Conservation (phyloP, 2,329 filamentous ascomycete species). For the Stemphylium lycopersici region DNA sequence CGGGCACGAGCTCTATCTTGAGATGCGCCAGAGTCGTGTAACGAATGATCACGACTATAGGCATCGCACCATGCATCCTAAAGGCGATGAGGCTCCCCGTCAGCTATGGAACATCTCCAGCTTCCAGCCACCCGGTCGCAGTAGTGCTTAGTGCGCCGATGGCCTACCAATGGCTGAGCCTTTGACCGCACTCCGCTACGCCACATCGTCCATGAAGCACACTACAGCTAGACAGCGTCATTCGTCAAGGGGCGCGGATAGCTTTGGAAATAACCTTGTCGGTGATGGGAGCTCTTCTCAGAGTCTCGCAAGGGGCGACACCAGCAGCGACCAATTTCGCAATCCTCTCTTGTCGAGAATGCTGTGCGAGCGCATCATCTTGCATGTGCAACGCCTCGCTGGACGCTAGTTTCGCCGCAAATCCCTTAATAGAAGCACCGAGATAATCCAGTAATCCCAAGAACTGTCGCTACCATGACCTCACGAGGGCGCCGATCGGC, state of each 20-base stretch:
- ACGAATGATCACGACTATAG: no score
- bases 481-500: slow-evolving; percentile 23
- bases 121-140: slow-evolving; percentile 1
- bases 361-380: neutral
- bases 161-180: neutral
- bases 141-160: slow-evolving; percentile 4
- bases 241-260: neutral
- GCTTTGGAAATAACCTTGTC: neutral
- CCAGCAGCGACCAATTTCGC: neutral
- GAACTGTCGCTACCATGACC: slow-evolving; percentile 26
- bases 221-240: neutral
- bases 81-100: neutral
- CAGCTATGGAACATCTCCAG: neutral
- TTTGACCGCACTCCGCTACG: neutral
- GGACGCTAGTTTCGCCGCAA: slow-evolving; percentile 1
- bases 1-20: neutral
- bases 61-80: neutral
- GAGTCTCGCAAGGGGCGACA: neutral
- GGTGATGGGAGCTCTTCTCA: neutral
- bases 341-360: neutral
- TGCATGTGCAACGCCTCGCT: slow-evolving; percentile 6
- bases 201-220: neutral
- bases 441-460: neutral
- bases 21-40: neutral
- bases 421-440: slow-evolving; percentile 2